A percentile compares a stretch with the other conserved stretches of the same genome.
These are phyloP conservation scores for Berberis vulgaris DNA, from an alignment of 164 flowering plant species.

Conservation along the genomic window DNA sequence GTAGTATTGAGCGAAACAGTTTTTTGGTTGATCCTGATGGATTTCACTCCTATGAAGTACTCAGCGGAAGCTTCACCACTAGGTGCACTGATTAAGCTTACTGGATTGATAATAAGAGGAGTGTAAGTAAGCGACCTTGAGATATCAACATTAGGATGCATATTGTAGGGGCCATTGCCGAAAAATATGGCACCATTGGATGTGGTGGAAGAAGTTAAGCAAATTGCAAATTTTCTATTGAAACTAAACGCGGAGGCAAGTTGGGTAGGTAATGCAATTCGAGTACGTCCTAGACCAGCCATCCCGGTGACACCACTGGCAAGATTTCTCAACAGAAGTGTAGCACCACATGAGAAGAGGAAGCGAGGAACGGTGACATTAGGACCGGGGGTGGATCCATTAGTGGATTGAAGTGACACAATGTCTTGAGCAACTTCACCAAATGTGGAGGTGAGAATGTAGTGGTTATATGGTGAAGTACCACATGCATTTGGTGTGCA, in stretches of 20 bases:
- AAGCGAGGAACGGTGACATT: slow-evolving; percentile 3
- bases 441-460: slow-evolving; percentile 12
- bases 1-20: slow-evolving; percentile 16
- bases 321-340: slow-evolving; percentile 17
- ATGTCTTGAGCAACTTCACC: slow-evolving; percentile 23
- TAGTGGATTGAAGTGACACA: slow-evolving; percentile 21
- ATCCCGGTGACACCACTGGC: slow-evolving; percentile 23
- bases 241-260: slow-evolving; percentile 23
- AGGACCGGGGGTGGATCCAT: slow-evolving; percentile 21
- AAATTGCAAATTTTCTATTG: slow-evolving; percentile 23
- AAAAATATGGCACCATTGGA: slow-evolving; percentile 12
- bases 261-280: slow-evolving; percentile 17
- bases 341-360: slow-evolving; percentile 20
- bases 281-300: slow-evolving; percentile 22
- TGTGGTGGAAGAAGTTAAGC: slow-evolving; percentile 3
- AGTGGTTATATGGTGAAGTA: slow-evolving; percentile 12
- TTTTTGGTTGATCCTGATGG: slow-evolving; percentile 23
- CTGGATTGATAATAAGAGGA: slow-evolving; percentile 15
- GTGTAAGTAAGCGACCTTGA: slow-evolving; percentile 12
- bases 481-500: slow-evolving; percentile 29
- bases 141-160: slow-evolving; percentile 17
- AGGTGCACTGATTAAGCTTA: slow-evolving; percentile 3
- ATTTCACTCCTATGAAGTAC: slow-evolving; percentile 32
- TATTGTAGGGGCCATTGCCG: slow-evolving; percentile 23
- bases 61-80: slow-evolving; percentile 17